Conservation (phyloP, 257 asterid species). For the Solanum tarapatanum region DNA sequence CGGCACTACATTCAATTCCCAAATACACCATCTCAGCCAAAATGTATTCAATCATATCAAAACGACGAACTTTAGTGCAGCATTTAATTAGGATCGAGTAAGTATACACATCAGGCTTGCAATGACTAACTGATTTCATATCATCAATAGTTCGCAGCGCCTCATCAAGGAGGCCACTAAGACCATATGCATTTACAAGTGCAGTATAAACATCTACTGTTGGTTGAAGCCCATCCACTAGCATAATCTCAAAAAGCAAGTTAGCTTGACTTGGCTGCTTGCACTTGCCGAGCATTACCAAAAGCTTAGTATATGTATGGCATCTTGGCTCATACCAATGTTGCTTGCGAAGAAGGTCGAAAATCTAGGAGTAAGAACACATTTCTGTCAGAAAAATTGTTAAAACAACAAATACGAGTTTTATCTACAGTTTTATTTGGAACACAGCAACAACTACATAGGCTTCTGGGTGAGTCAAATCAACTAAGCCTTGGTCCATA, state of each 20-base stretch:
- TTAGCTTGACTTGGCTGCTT: conserved; percentile 61
- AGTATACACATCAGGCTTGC: conserved; percentile 79
- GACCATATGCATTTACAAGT: conserved; percentile 62
- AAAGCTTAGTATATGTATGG: conserved; percentile 60
- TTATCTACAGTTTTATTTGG: background rate
- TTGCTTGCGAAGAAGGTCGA: conserved; percentile 73
- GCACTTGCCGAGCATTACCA: conserved; percentile 91
- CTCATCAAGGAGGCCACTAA: conserved; percentile 49
- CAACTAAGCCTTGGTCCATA: background rate
- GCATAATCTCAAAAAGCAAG: conserved; percentile 56
- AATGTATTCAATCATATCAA: conserved; percentile 42
- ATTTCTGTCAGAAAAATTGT: background rate
- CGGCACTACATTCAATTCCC: conserved; percentile 47
- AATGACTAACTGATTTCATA: conserved; percentile 47
- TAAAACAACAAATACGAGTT: background rate
- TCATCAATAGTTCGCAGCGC: conserved; percentile 42
- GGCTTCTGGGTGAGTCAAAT: background rate
- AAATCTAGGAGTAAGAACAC: conserved; percentile 39
- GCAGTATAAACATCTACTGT: conserved; percentile 75
- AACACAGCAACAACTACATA: background rate
- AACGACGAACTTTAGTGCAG: conserved; percentile 41
- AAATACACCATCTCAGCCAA: conserved; percentile 50
- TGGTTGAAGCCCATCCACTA: conserved; percentile 61
- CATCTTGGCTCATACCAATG: conserved; percentile 73
- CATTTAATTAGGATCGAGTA: conserved; percentile 60